phyloP scores from a whole-genome alignment of 2,329 filamentous ascomycete genomes.

The Coniella vitis region DNA sequence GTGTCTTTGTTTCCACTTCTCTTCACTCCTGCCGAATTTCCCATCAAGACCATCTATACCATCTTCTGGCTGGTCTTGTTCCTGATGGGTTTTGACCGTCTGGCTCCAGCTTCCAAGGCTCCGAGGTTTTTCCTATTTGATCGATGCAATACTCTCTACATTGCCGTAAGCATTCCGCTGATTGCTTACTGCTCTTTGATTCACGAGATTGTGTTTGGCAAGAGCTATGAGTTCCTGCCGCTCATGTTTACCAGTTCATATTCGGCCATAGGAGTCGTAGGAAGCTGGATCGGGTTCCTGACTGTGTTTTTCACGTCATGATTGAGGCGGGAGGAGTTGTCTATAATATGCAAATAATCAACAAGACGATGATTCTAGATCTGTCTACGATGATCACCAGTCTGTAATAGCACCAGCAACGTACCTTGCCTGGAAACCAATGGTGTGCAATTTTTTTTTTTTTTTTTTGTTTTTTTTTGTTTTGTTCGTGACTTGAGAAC shows the following conservation, averaged over 20 bases:
- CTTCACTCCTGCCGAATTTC: slow-evolving; percentile 88
- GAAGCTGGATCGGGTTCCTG: slow-evolving; percentile 91
- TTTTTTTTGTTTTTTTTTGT: no score
- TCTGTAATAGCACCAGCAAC: not conserved
- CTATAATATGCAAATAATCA: not conserved
- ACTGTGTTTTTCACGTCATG: slow-evolving; percentile 75
- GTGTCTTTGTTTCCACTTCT: slow-evolving; percentile 92
- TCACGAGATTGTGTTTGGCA: slow-evolving; percentile 78
- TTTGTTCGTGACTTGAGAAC: no score
- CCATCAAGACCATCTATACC: slow-evolving; percentile 89
- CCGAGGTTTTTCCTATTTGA: slow-evolving; percentile 86
- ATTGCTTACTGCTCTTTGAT: slow-evolving; percentile 82
- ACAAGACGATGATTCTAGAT: not conserved
- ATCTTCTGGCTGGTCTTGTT: slow-evolving; percentile 86
- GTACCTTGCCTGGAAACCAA: not conserved
- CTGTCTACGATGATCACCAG: not conserved
- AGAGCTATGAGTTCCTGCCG: slow-evolving; percentile 80
- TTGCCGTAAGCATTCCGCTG: slow-evolving; percentile 80
- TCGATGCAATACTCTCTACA: slow-evolving; percentile 83
- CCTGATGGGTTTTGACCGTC: slow-evolving; percentile 75
- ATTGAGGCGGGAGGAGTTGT: slow-evolving; percentile 7
- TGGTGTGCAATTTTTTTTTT: not conserved
- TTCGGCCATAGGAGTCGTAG: slow-evolving; percentile 86
- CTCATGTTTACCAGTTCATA: slow-evolving; percentile 97
- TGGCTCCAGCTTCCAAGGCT: slow-evolving; percentile 75